These are phyloP conservation scores for Neurospora sp. DNA, from an alignment of 495 filamentous ascomycete species.

Conservation along the genomic window DNA sequence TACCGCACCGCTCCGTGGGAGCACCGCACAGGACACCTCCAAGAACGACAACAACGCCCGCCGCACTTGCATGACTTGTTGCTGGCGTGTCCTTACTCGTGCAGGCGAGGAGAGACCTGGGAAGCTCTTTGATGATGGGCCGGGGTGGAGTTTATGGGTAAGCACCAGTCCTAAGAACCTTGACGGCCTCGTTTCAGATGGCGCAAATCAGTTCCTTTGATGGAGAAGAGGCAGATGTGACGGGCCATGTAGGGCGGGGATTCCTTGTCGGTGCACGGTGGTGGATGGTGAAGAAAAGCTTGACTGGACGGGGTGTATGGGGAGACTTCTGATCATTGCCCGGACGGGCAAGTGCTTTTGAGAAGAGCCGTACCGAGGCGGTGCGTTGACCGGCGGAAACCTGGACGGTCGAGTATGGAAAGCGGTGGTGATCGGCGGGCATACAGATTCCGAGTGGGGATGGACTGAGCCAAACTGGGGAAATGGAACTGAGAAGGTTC, in stretches of 20 bases:
- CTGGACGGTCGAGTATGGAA: background rate
- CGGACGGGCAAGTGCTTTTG: conserved; percentile 4
- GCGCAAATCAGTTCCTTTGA: background rate
- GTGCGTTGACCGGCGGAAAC: background rate
- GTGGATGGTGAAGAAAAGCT: background rate
- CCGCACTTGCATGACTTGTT: background rate
- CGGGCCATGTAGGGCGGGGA: background rate
- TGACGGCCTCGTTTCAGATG: background rate
- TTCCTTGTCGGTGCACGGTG: background rate
- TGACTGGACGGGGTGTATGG: conserved; percentile 3
- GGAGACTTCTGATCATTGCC: conserved; percentile 13
- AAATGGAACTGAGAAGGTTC: background rate
- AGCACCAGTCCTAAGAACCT: background rate
- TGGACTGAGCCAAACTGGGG: conserved; percentile 1
- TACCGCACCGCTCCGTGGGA: background rate
- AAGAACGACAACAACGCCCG: conserved; percentile 5
- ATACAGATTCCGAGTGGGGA: conserved; percentile 2
- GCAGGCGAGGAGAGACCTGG: background rate
- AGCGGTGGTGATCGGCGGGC: conserved; percentile 3
- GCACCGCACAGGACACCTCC: background rate
- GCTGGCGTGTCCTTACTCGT: background rate
- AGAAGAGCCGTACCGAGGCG: conserved; percentile 4
- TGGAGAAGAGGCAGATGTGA: background rate
- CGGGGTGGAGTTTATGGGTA: background rate
- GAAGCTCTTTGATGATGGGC: background rate